Conservation (phyloP, 805 yeast species). For the Schwanniomyces yamadae region DNA sequence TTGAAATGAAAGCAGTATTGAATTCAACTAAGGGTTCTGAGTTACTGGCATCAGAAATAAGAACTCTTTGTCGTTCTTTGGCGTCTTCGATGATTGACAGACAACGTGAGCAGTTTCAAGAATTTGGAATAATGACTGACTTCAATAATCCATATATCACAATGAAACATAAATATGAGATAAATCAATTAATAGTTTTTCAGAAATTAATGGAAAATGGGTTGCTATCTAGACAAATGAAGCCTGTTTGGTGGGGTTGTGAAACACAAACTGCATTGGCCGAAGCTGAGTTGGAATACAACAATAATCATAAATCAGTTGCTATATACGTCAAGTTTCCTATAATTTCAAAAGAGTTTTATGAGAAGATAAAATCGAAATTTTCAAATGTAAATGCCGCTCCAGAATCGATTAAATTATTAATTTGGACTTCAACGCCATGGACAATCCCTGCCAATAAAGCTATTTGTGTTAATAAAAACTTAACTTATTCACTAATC, state of each 20-base stretch:
- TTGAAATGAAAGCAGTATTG: slow-evolving; percentile 74
- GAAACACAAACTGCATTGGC: slow-evolving; percentile 94
- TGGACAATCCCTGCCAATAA: slow-evolving; percentile 92
- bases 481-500: slow-evolving; percentile 54
- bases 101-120: slow-evolving; percentile 64
- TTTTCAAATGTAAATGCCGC: neutral
- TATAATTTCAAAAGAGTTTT: slow-evolving; percentile 8
- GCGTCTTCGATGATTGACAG: slow-evolving; percentile 64
- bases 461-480: slow-evolving; percentile 72
- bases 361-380: slow-evolving; percentile 10
- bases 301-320: slow-evolving; percentile 62
- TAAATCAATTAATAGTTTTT: slow-evolving; percentile 72
- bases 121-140: slow-evolving; percentile 81
- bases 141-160: slow-evolving; percentile 76
- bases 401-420: slow-evolving; percentile 15
- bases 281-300: slow-evolving; percentile 93
- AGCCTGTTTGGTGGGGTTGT: slow-evolving; percentile 97
- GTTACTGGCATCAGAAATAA: slow-evolving; percentile 50
- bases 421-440: slow-evolving; percentile 98
- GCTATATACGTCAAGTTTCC: slow-evolving; percentile 74
- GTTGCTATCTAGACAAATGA: slow-evolving; percentile 76
- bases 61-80: slow-evolving; percentile 64
- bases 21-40: slow-evolving; percentile 19
- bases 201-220: slow-evolving; percentile 61
- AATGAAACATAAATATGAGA: slow-evolving; percentile 66